Evolutionary conservation across 768 basidiomycete genomes (phyloP).

Genomic region (Dioszegia aurantiaca): DNA sequence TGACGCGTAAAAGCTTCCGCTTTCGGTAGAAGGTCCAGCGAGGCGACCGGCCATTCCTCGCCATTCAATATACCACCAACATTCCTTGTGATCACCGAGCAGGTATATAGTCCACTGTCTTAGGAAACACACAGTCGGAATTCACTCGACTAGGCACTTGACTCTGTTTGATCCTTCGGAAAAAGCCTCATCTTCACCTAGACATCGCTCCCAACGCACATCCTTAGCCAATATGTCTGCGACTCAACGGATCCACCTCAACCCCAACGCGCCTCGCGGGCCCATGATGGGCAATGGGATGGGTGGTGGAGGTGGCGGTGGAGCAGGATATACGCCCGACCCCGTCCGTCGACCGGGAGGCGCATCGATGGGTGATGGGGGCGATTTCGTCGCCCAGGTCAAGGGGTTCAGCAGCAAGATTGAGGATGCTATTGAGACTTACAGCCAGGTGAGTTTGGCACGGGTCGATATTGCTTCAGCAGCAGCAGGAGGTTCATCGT

Average conservation of each 20-base stretch:
- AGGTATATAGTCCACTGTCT: background rate
- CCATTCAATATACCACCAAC: background rate
- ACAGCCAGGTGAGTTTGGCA: slow-evolving; percentile 56
- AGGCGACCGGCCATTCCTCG: background rate
- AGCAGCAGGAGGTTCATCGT: background rate
- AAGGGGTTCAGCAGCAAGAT: slow-evolving; percentile 56
- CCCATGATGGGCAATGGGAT: slow-evolving; percentile 27
- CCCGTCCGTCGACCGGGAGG: slow-evolving; percentile 19
- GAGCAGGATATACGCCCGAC: slow-evolving; percentile 39
- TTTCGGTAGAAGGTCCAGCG: background rate
- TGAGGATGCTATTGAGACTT: slow-evolving; percentile 89
- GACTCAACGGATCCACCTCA: slow-evolving; percentile 50
- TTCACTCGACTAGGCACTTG: too few species aligned
- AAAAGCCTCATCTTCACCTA: background rate
- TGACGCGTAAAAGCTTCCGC: background rate
- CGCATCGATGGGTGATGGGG: slow-evolving; percentile 12
- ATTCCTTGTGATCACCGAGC: background rate
- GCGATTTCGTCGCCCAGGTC: slow-evolving; percentile 37
- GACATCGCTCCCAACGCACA: too few species aligned
- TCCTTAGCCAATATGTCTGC: slow-evolving; percentile 30
- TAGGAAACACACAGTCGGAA: background rate
- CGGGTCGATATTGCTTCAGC: too few species aligned
- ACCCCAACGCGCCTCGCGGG: slow-evolving; percentile 47
- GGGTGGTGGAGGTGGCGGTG: slow-evolving; percentile 9
- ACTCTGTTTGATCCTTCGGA: background rate